These are phyloP conservation scores for Mycena filopes DNA, from an alignment of 768 basidiomycete genomes.

Conservation along the genomic window DNA sequence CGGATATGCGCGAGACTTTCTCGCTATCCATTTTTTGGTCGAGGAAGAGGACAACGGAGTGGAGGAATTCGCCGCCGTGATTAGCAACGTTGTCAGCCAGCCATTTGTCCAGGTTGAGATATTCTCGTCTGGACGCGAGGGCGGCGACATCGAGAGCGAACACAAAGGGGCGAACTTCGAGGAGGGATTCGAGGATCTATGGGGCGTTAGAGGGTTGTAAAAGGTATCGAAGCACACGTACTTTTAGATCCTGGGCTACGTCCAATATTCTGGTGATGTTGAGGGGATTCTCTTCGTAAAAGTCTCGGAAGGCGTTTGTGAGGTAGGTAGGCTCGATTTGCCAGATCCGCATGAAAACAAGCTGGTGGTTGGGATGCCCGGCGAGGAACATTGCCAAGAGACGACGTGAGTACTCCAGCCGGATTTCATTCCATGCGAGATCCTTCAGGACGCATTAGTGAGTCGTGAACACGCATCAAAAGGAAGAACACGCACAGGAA, in stretches of 20 bases:
- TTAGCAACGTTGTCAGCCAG: conserved; percentile 85
- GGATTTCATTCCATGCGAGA: conserved; percentile 88
- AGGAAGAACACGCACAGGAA: conserved; percentile 70
- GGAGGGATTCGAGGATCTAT: conserved; percentile 91
- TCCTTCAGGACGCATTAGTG: conserved; percentile 55
- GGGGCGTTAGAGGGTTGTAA: neutral
- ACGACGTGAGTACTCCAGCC: conserved; percentile 87
- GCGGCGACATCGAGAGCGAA: conserved; percentile 96
- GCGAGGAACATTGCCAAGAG: conserved; percentile 90
- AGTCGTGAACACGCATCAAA: conserved; percentile 11
- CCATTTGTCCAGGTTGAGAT: conserved; percentile 97
- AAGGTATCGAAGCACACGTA: conserved; percentile 43
- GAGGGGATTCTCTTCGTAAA: conserved; percentile 90
- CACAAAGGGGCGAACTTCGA: conserved; percentile 88
- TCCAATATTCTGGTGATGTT: conserved; percentile 96
- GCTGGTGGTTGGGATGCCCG: conserved; percentile 93
- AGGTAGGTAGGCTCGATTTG: conserved; percentile 89
- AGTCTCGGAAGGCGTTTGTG: conserved; percentile 88
- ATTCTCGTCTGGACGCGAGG: conserved; percentile 91
- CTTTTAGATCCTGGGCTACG: conserved; percentile 95
- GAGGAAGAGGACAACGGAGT: conserved; percentile 87
- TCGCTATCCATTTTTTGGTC: conserved; percentile 95
- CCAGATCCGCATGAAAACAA: conserved; percentile 98
- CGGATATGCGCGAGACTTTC: conserved; percentile 78
- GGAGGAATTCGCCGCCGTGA: conserved; percentile 88